Conservation (phyloP, 345 rosid genomes). For the Moricandia arvensis region DNA sequence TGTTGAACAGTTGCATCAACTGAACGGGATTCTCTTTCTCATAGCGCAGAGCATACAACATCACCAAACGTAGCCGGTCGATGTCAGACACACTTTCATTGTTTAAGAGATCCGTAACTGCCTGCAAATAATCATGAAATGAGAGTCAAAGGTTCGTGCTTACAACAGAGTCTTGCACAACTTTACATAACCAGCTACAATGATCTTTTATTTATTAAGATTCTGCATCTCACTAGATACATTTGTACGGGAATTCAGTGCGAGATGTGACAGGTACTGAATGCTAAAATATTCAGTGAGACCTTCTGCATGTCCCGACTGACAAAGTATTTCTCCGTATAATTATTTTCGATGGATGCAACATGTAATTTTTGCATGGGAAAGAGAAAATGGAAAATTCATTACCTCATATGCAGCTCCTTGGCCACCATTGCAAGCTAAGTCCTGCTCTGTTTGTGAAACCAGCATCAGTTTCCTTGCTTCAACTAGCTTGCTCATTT, state of each 20-base stretch:
- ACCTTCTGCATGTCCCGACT: slow-evolving; percentile 10
- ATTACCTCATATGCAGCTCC: slow-evolving; percentile 96
- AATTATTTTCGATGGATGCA: neutral
- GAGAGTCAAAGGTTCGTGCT: slow-evolving; percentile 26
- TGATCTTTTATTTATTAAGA: neutral
- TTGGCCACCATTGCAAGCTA: slow-evolving; percentile 98
- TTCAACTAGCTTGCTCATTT: slow-evolving; percentile 94
- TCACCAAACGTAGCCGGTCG: slow-evolving; percentile 80
- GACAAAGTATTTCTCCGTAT: neutral
- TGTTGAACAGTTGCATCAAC: slow-evolving; percentile 95
- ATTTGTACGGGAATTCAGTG: neutral
- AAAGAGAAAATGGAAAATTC: neutral
- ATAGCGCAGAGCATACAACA: slow-evolving; percentile 91
- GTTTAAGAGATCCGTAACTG: slow-evolving; percentile 79
- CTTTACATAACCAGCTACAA: neutral
- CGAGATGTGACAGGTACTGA: neutral
- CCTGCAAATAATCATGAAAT: slow-evolving; percentile 52
- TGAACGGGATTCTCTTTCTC: slow-evolving; percentile 99
- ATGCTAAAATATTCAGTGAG: neutral
- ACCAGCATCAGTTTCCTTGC: slow-evolving; percentile 90
- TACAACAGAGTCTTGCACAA: neutral
- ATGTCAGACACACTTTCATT: slow-evolving; percentile 85
- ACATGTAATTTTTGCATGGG: neutral
- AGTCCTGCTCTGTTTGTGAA: slow-evolving; percentile 93
- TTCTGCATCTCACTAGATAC: too few species aligned